Percentiles rank a stretch among this genome's conserved stretches.
phyloP scores from a whole-genome alignment of 73 alveolate species.

The Urostyla sp. region DNA sequence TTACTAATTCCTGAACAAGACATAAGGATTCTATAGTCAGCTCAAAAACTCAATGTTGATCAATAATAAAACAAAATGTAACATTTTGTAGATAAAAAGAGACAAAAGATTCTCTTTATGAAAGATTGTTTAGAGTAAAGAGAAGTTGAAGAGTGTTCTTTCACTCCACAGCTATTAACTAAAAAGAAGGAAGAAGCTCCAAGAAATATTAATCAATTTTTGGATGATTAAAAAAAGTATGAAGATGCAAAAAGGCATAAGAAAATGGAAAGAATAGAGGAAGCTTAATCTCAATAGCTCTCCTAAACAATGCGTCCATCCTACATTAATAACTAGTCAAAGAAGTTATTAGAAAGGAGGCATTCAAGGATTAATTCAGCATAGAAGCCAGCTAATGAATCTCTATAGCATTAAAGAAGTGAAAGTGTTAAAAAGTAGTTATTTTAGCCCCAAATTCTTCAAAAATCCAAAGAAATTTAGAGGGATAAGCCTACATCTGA shows the following conservation, averaged over 20 bases:
- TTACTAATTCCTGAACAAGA: conserved; percentile 7
- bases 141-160: conserved; percentile 8
- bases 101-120: conserved; percentile 6
- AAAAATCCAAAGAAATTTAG: neutral
- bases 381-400: neutral
- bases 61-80: neutral
- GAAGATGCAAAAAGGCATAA: conserved; percentile 6
- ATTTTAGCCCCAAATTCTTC: neutral
- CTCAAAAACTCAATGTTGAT: neutral
- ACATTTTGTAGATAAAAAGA: conserved; percentile 4
- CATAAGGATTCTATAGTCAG: neutral
- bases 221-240: neutral
- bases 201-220: conserved; percentile 7
- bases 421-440: neutral
- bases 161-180: conserved; percentile 3
- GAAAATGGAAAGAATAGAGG: neutral
- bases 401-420: neutral
- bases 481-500: conserved; percentile 14
- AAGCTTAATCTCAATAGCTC: neutral
- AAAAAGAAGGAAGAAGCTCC: conserved; percentile 1
- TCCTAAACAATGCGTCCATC: neutral
- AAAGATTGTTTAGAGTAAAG: neutral
- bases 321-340: conserved; percentile 7
- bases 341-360: neutral
- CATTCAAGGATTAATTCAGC: neutral